A percentile compares a stretch with the other conserved stretches of the same genome.
Conservation (phyloP, 495 filamentous ascomycete genomes). For the Hamigera avellanea region DNA sequence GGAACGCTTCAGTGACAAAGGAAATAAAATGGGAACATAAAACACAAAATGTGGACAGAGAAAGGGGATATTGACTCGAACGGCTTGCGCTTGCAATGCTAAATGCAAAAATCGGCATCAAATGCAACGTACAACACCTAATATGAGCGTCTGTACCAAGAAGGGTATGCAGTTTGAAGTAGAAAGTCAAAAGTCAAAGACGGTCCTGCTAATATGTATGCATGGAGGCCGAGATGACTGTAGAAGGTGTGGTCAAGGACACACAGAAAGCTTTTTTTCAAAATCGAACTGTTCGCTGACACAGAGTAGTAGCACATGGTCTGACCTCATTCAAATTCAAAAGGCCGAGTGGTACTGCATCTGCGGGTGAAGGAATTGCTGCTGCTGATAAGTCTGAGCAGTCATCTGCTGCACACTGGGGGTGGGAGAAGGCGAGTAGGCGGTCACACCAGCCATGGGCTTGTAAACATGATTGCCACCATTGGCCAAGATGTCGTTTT, state of each 20-base stretch:
- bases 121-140: conserved; percentile 30
- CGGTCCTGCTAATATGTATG: conserved; percentile 3
- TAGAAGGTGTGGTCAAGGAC: conserved; percentile 10
- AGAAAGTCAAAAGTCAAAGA: conserved; percentile 11
- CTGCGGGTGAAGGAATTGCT: conserved; percentile 24
- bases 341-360: conserved; percentile 27
- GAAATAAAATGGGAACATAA: conserved; percentile 6
- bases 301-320: neutral
- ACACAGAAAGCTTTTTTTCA: conserved; percentile 1
- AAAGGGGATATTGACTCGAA: conserved; percentile 28
- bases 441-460: conserved; percentile 11
- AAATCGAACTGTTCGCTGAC: no score
- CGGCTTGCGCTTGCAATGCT: conserved; percentile 43
- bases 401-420: conserved; percentile 30
- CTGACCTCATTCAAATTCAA: conserved; percentile 13
- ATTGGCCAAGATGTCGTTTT: conserved; percentile 49
- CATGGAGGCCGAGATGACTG: conserved; percentile 5
- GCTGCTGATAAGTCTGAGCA: conserved; percentile 27
- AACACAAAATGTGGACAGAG: conserved; percentile 8
- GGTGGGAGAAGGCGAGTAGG: conserved; percentile 29
- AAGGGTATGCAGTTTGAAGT: conserved; percentile 35
- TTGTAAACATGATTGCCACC: conserved; percentile 18
- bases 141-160: conserved; percentile 18
- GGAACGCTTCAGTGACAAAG: conserved; percentile 4
- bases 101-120: conserved; percentile 26